These are phyloP conservation scores for Davidsoniella virescens DNA, from an alignment of 2,329 filamentous ascomycete genomes.

Conservation along the genomic window DNA sequence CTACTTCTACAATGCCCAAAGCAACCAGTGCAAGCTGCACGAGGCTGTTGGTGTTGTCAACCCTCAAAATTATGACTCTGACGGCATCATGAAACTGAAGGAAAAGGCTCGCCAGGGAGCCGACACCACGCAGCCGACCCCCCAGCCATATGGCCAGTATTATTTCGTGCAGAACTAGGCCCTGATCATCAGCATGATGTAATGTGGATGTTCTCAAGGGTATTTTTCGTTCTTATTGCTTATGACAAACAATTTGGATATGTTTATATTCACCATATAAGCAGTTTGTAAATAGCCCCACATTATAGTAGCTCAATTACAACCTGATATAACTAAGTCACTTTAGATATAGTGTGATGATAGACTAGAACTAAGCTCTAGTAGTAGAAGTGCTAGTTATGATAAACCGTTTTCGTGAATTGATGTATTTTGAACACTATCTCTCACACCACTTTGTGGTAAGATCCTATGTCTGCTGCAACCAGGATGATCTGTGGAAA, in stretches of 20 bases:
- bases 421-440: no score
- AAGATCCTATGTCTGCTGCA: neutral
- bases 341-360: no score
- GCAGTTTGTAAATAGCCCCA: no score
- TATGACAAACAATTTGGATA: neutral
- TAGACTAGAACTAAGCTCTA: no score
- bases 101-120: constrained; percentile 22
- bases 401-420: no score
- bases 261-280: no score
- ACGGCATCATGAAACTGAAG: constrained; percentile 24
- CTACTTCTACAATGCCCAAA: neutral
- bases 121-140: neutral
- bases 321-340: no score
- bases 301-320: no score
- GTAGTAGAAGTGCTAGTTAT: no score
- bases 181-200: neutral
- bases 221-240: neutral
- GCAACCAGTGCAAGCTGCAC: constrained; percentile 16
- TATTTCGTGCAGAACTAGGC: no score
- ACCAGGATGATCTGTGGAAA: no score
- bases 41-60: constrained; percentile 12
- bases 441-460: neutral
- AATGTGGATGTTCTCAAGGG: neutral
- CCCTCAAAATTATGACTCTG: constrained; percentile 21
- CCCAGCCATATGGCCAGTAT: no score